These are phyloP conservation scores for Fomitopsis schrenkii DNA, from an alignment of 1,284 basidiomycete genomes.

Conservation along the genomic window DNA sequence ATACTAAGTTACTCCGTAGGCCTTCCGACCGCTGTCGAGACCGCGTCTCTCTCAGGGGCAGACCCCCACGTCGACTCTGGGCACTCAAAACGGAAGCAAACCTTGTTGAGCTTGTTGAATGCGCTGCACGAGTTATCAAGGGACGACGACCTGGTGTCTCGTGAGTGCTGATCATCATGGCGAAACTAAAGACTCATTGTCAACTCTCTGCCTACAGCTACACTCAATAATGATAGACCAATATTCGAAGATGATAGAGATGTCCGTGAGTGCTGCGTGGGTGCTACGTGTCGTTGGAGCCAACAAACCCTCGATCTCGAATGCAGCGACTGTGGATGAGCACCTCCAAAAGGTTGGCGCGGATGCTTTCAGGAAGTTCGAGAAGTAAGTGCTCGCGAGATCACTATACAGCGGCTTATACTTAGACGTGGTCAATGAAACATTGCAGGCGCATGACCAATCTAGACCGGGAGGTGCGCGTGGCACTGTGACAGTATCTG, in stretches of 20 bases:
- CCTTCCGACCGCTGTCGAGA: not conserved
- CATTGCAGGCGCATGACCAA: slow-evolving; percentile 48
- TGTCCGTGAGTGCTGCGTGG: slow-evolving; percentile 48
- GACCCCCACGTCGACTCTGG: slow-evolving; percentile 9
- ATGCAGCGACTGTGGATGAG: slow-evolving; percentile 59
- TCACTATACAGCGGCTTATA: too few relatives aligned
- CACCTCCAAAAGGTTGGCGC: slow-evolving; percentile 61
- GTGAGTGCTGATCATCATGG: slow-evolving; percentile 32
- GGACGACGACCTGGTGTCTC: slow-evolving; percentile 38
- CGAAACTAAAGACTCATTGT: not conserved
- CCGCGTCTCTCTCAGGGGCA: not conserved
- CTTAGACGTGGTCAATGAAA: not conserved
- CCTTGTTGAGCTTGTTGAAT: slow-evolving; percentile 62
- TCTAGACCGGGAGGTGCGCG: slow-evolving; percentile 57
- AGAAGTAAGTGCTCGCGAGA: slow-evolving; percentile 37
- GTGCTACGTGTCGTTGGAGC: not conserved
- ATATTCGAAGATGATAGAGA: slow-evolving; percentile 59
- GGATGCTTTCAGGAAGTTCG: slow-evolving; percentile 57
- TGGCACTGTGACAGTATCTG: slow-evolving; percentile 8
- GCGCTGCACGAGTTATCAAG: slow-evolving; percentile 53
- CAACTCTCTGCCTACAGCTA: not conserved
- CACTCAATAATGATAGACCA: slow-evolving; percentile 33
- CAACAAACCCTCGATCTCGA: not conserved
- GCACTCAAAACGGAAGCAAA: slow-evolving; percentile 47
- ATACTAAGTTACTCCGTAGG: not conserved